Evolutionary conservation across 2,329 filamentous ascomycete genomes (phyloP).

Genomic region (Aspergillus japonicus): DNA sequence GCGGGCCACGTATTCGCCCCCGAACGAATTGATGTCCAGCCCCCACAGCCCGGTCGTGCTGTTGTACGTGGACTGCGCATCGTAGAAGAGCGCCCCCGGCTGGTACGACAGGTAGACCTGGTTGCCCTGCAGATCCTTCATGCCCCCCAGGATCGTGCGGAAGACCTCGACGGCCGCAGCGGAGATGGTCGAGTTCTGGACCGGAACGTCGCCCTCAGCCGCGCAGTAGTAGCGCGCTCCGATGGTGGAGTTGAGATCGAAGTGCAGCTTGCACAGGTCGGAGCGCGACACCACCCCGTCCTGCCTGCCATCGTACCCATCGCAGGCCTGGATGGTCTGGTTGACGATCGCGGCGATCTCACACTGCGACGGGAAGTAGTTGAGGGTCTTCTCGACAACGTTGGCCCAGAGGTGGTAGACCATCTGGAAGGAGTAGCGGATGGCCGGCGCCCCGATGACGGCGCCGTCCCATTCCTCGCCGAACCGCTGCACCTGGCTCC

Average conservation of each 20-base stretch:
- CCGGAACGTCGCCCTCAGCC: slow-evolving; percentile 35
- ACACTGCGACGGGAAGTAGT: slow-evolving; percentile 45
- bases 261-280: slow-evolving; percentile 49
- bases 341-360: slow-evolving; percentile 44
- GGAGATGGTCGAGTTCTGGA: slow-evolving; percentile 33
- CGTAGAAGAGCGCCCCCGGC: slow-evolving; percentile 27
- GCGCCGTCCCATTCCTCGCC: slow-evolving; percentile 49
- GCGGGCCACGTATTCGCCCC: slow-evolving; percentile 40
- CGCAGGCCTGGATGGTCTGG: slow-evolving; percentile 55
- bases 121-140: slow-evolving; percentile 41
- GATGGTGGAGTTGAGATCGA: slow-evolving; percentile 46
- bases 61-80: slow-evolving; percentile 29
- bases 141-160: slow-evolving; percentile 38
- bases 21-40: slow-evolving; percentile 30
- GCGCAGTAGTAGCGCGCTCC: slow-evolving; percentile 49
- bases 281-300: slow-evolving; percentile 55
- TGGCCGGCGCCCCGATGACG: slow-evolving; percentile 49
- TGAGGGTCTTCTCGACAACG: slow-evolving; percentile 40
- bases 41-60: slow-evolving; percentile 30
- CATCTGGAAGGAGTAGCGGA: slow-evolving; percentile 47
- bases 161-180: slow-evolving; percentile 34
- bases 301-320: slow-evolving; percentile 54
- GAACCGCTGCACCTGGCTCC: slow-evolving; percentile 48
- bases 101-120: slow-evolving; percentile 43
- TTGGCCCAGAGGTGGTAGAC: slow-evolving; percentile 42